Evolutionary conservation across 192 early-diverging fungal species (phyloP).

Genomic region (Coemansia sp.): DNA sequence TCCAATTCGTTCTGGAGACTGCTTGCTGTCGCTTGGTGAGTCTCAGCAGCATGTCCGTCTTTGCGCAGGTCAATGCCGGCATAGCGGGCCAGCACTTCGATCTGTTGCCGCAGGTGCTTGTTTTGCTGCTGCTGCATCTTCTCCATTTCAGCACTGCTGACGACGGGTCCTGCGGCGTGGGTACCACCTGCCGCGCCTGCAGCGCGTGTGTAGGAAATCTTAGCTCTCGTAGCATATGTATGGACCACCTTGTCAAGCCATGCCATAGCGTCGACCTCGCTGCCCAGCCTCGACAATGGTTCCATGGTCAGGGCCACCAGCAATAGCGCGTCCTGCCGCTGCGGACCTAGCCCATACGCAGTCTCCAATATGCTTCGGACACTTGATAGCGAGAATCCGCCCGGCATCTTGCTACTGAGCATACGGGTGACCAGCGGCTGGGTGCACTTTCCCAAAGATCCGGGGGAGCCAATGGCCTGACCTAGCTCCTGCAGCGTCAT

Average conservation of each 20-base stretch:
- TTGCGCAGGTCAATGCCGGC: conserved; percentile 70
- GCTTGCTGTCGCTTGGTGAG: conserved; percentile 51
- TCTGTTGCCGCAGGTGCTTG: conserved; percentile 69
- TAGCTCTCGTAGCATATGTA: conserved; percentile 67
- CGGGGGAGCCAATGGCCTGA: conserved; percentile 59
- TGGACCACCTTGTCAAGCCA: conserved; percentile 68
- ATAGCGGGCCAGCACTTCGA: conserved; percentile 79
- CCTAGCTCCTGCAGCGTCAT: conserved; percentile 71
- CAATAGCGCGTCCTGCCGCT: conserved; percentile 68
- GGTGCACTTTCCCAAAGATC: conserved; percentile 76
- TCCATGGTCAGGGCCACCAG: conserved; percentile 76
- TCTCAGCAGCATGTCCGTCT: conserved; percentile 58
- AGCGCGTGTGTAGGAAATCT: conserved; percentile 51
- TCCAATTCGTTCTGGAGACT: conserved; percentile 73
- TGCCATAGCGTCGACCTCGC: conserved; percentile 5
- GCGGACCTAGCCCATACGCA: conserved; percentile 73
- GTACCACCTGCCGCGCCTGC: conserved; percentile 50
- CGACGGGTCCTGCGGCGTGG: conserved; percentile 48
- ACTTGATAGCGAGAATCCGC: conserved; percentile 74
- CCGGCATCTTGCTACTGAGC: conserved; percentile 86
- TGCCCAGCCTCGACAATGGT: conserved; percentile 67
- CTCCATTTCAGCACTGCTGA: conserved; percentile 87
- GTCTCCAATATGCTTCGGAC: conserved; percentile 63
- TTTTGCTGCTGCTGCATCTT: conserved; percentile 67
- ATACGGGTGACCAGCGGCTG: conserved; percentile 76